These are phyloP conservation scores for Chaetomium cochliodes DNA, from an alignment of 495 filamentous ascomycete species.

Conservation along the genomic window DNA sequence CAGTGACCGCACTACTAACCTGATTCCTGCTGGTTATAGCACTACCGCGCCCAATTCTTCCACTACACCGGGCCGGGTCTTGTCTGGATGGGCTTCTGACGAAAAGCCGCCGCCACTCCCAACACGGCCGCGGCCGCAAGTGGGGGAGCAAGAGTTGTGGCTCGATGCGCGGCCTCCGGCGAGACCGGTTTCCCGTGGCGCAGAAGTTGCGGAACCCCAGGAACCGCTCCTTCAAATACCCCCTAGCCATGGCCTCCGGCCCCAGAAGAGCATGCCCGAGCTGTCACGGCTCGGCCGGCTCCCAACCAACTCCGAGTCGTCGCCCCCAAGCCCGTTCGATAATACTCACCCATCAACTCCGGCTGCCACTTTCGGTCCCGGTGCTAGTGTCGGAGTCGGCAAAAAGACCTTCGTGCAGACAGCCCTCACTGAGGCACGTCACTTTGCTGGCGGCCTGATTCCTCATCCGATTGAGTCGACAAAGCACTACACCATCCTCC, in stretches of 20 bases:
- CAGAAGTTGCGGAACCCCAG: neutral
- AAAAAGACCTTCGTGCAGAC: conserved; percentile 39
- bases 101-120: conserved; percentile 16
- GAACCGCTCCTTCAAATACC: conserved; percentile 3
- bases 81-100: too few relatives aligned
- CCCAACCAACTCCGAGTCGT: neutral
- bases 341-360: neutral
- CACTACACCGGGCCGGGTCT: neutral
- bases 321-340: conserved; percentile 9
- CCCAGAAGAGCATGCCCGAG: conserved; percentile 19
- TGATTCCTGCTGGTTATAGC: too few relatives aligned
- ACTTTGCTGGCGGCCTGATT: conserved; percentile 64
- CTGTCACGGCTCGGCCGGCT: conserved; percentile 4
- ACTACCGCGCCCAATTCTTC: neutral
- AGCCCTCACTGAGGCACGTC: conserved; percentile 56
- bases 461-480: conserved; percentile 62
- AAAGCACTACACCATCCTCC: conserved; percentile 64
- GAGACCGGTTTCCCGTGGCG: conserved; percentile 10
- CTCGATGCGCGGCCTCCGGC: neutral
- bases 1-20: too few relatives aligned
- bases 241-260: conserved; percentile 4
- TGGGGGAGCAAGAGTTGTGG: neutral
- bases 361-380: conserved; percentile 23
- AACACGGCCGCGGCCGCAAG: neutral
- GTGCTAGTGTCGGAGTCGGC: neutral